Evolutionary conservation across 176 grass and related monocot genomes (phyloP).

Genomic region (Musa schizocarpa): DNA sequence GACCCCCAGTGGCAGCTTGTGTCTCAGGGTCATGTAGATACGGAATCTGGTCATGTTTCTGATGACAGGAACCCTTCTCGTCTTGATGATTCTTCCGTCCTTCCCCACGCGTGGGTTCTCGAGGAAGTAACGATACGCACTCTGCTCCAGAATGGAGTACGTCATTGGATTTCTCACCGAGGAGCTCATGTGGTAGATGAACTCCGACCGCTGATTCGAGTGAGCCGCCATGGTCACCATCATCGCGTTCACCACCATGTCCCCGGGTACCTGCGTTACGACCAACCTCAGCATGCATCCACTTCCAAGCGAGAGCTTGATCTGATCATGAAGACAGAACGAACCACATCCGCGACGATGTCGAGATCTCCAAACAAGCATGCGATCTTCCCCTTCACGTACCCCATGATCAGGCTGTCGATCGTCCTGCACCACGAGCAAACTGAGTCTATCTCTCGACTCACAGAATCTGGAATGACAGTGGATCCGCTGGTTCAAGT

Average conservation of each 20-base stretch:
- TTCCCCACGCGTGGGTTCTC: constrained; percentile 59
- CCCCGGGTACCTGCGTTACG: constrained; percentile 56
- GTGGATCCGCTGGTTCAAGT: neutral
- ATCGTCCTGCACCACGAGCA: neutral
- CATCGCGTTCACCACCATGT: constrained; percentile 91
- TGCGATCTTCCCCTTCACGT: neutral
- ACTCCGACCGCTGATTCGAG: constrained; percentile 18
- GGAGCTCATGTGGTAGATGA: neutral
- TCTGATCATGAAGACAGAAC: neutral
- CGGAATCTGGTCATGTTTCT: constrained; percentile 34
- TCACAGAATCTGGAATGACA: no score
- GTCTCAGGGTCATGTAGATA: constrained; percentile 53
- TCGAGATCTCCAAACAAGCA: neutral
- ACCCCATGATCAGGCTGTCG: neutral
- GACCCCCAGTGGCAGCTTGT: constrained; percentile 38
- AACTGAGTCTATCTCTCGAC: no score
- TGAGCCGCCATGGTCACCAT: constrained; percentile 44
- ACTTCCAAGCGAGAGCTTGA: no score
- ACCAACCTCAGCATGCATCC: no score
- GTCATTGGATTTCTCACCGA: neutral
- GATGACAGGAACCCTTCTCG: constrained; percentile 48
- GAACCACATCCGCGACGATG: neutral
- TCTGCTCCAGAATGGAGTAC: neutral
- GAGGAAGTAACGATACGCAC: constrained; percentile 32
- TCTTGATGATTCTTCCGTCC: constrained; percentile 41